Base-by-base conservation (phyloP, 345 rosid species). In the Salix purpurea region DNA sequence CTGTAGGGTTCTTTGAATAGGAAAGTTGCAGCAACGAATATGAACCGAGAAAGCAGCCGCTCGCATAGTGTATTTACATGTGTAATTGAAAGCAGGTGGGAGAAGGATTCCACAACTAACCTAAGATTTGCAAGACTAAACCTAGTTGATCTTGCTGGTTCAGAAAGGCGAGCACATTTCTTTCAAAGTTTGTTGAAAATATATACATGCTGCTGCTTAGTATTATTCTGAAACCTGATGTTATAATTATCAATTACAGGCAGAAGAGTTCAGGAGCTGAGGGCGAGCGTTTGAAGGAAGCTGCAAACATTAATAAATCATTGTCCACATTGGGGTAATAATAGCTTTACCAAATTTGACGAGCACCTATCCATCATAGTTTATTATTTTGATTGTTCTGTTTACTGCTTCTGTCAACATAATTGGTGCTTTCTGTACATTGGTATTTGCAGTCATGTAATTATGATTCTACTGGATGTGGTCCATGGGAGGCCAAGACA, bases 251-350 rank as follows among this genome's bases (percentile, higher is more conserved):
- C 75, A 70, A 54, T 75, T 74, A 79, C 78, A 95, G 99, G 90
- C 98, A 93, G 81, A 95, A 95, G 84, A 90, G 74, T 78, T 95
- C 99, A 70, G 99, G 99, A 72, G 98, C 98, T 78, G 99, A 95
- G 78, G 99, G 99, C 68, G 98, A 95, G 65, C 98, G 99, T 69
- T 78, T 95, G 64, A 95, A 93, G 79, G 99, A 95, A 91, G 99
- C 99, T 71, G 98, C 98, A 77, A 95, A 79, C 76, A 95, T 95
- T 83, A 95, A 95, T 84, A 95, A 93, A 86, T 93, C 99, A 70
- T 76, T 95, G 74, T 95, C 99, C 70, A 93, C 99, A 46, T 87
- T 95, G 67, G 99, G 99, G 99, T 95, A 91, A 74, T 64, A 7
- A 6, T 56, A 44, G 12, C 46, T 23, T 65, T 65, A n/a, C 1